Percentiles rank a stretch among this genome's conserved stretches.
These are phyloP conservation scores for Beauveria rudraprayagi DNA, from an alignment of 2,329 filamentous ascomycete species.

Conservation along the genomic window DNA sequence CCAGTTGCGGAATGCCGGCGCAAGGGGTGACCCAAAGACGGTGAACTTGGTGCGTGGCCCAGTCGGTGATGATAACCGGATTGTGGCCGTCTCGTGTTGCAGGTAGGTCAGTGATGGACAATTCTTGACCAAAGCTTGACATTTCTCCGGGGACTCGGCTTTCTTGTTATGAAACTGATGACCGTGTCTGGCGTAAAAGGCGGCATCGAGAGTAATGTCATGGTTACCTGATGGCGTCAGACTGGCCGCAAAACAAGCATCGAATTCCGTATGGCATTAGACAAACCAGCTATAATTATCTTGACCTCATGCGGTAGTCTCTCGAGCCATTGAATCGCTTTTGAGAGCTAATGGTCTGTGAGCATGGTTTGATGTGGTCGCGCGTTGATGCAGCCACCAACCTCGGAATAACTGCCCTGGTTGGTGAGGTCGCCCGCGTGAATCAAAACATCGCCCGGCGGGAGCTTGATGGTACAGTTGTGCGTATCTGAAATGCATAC, in stretches of 20 bases:
- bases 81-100: constrained; percentile 44
- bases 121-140: constrained; percentile 44
- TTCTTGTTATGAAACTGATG: constrained; percentile 47
- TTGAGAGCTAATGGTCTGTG: constrained; percentile 39
- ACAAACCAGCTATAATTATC: constrained; percentile 58
- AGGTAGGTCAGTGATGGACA: constrained; percentile 57
- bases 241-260: background rate
- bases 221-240: constrained; percentile 53
- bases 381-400: constrained; percentile 15
- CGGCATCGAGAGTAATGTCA: constrained; percentile 61
- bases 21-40: constrained; percentile 65
- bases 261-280: background rate
- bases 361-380: constrained; percentile 7
- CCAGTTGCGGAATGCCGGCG: constrained; percentile 50
- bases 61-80: constrained; percentile 44
- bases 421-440: constrained; percentile 73
- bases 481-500: constrained; percentile 75
- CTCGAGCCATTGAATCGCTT: constrained; percentile 59
- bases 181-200: constrained; percentile 50
- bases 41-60: constrained; percentile 54
- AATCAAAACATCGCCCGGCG: constrained; percentile 64
- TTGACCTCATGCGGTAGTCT: constrained; percentile 60
- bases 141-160: constrained; percentile 44
- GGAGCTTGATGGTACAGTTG: constrained; percentile 56
- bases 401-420: constrained; percentile 54